phyloP scores from a whole-genome alignment of 169 alveolate species.

The Sarcocystis neurona region DNA sequence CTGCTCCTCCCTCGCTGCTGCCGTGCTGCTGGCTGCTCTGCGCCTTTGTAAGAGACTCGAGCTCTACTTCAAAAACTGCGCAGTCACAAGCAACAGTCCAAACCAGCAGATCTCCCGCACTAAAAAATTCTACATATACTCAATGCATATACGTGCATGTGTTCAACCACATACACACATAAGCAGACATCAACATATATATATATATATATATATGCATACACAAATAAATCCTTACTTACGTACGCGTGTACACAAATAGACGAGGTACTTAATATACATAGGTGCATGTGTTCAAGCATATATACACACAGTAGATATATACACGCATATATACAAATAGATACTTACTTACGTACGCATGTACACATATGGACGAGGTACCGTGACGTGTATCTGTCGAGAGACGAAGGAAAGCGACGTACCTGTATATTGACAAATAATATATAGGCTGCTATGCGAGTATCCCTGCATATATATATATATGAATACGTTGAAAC shows the following conservation, averaged over 20 bases:
- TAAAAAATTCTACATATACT: neutral
- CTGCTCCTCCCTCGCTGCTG: too few species aligned
- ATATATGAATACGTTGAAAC: too few species aligned
- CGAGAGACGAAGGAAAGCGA: too few species aligned
- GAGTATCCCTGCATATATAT: too few species aligned
- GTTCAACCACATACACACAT: neutral
- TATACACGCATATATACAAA: neutral
- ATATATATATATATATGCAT: neutral
- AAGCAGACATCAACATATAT: neutral
- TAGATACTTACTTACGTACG: neutral
- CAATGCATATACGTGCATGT: neutral
- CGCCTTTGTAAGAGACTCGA: constrained; percentile 33
- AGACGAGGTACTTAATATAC: too few species aligned
- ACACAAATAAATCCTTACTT: neutral
- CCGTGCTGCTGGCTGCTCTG: too few species aligned
- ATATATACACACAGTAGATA: neutral
- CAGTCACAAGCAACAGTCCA: neutral
- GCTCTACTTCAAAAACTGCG: constrained; percentile 5
- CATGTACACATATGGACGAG: neutral
- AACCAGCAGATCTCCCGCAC: neutral
- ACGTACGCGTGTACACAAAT: neutral
- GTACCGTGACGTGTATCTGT: too few species aligned
- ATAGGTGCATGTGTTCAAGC: neutral
- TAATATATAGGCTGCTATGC: too few species aligned
- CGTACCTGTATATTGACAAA: too few species aligned